Conservation (phyloP, 139 green algal genomes). For the Micractinium conductrix region DNA sequence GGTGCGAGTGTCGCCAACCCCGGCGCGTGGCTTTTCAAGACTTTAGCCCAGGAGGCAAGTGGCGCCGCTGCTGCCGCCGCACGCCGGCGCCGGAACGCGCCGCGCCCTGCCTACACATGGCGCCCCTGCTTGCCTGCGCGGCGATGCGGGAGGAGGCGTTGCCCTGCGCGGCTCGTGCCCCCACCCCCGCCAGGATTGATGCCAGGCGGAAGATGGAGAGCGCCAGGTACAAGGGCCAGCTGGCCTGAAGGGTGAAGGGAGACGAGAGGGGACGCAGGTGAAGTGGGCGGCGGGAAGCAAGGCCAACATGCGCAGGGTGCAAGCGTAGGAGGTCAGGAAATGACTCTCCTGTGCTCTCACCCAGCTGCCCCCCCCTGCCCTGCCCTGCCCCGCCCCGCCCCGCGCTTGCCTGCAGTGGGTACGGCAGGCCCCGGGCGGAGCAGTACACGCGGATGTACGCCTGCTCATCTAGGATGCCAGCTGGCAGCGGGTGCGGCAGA, state of each 20-base stretch:
- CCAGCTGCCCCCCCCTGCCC: no score
- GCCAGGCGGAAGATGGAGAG: slow-evolving; percentile 91
- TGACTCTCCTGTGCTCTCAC: no score
- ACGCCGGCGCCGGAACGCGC: no score
- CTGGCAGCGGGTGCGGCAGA: slow-evolving; percentile 51
- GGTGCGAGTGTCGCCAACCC: no score
- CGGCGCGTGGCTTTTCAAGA: no score
- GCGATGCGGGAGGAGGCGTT: slow-evolving; percentile 88
- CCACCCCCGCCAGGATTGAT: slow-evolving; percentile 92
- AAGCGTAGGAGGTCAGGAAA: neutral
- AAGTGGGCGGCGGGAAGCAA: neutral
- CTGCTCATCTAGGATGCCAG: slow-evolving; percentile 82
- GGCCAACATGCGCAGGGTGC: neutral
- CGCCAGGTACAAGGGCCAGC: slow-evolving; percentile 93
- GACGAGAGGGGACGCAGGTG: neutral
- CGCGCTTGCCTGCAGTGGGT: slow-evolving; percentile 51
- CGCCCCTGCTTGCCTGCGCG: no score
- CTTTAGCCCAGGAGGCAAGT: no score
- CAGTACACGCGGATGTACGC: slow-evolving; percentile 86
- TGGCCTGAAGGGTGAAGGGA: slow-evolving; percentile 1
- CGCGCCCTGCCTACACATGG: no score
- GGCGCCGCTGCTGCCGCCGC: no score
- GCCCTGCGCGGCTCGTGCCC: slow-evolving; percentile 72
- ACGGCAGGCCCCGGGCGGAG: slow-evolving; percentile 46
- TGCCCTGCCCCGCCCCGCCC: no score